Evolutionary conservation across 2,329 filamentous ascomycete genomes (phyloP).

Genomic region (Xylariaceae sp.): DNA sequence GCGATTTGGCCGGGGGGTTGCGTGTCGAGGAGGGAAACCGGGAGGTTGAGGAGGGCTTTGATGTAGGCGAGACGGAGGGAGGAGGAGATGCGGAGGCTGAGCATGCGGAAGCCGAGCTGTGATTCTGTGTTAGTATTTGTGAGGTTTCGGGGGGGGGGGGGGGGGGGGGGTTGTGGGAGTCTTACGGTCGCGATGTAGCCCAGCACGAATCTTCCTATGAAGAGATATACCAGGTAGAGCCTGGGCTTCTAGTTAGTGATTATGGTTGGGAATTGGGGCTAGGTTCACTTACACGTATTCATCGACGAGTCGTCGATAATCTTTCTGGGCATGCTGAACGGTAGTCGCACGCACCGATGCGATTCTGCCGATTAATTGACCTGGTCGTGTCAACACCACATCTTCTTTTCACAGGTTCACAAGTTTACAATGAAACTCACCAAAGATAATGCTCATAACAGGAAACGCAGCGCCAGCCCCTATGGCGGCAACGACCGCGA

Average conservation of each 20-base stretch:
- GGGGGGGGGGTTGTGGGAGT: no score
- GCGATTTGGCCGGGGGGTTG: conserved; percentile 57
- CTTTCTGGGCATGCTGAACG: conserved; percentile 20
- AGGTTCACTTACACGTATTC: conserved; percentile 40
- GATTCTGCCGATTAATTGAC: conserved; percentile 45
- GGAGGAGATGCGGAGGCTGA: conserved; percentile 56
- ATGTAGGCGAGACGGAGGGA: conserved; percentile 60
- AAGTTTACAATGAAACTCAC: conserved; percentile 26
- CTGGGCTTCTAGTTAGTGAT: conserved; percentile 30
- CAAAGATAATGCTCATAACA: conserved; percentile 55
- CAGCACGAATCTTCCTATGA: conserved; percentile 59
- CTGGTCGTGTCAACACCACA: conserved; percentile 25
- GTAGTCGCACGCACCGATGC: conserved; percentile 29
- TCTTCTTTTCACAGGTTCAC: no score
- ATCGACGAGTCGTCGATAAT: conserved; percentile 36
- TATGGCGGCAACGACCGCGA: conserved; percentile 25
- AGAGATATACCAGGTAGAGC: conserved; percentile 66
- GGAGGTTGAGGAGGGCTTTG: conserved; percentile 57
- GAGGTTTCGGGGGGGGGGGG: neutral
- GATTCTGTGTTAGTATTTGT: conserved; percentile 3
- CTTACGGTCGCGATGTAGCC: conserved; percentile 56
- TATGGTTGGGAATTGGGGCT: no score
- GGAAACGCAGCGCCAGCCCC: conserved; percentile 30
- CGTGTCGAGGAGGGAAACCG: conserved; percentile 61
- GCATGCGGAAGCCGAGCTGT: conserved; percentile 54